Percentiles rank a stretch among this genome's conserved stretches.
Conservation (phyloP, 2,329 filamentous ascomycete genomes). For the Cordyceps tenuipes region DNA sequence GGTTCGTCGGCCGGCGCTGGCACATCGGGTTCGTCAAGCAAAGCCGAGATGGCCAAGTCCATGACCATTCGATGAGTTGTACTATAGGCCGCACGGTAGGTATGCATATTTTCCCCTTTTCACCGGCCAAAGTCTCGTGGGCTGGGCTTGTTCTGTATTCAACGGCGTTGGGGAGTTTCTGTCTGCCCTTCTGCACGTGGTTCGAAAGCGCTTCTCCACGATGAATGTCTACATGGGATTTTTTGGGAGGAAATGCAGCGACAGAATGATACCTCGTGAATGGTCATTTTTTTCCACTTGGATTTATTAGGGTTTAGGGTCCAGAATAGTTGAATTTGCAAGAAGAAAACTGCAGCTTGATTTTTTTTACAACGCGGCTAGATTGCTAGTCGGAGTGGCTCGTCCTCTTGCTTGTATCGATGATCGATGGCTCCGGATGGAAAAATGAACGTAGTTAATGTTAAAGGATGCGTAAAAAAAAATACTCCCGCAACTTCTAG, state of each 20-base stretch:
- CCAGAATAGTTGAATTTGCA: conserved; percentile 9
- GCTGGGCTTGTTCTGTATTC: conserved; percentile 33
- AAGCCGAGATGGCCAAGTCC: conserved; percentile 84
- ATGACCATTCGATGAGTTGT: conserved; percentile 77
- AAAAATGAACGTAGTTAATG: background rate
- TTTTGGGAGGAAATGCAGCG: conserved; percentile 17
- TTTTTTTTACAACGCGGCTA: background rate
- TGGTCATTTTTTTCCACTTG: conserved; percentile 7
- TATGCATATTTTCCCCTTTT: conserved; percentile 34
- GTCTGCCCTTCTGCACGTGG: conserved; percentile 36
- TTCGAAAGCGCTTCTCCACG: conserved; percentile 42
- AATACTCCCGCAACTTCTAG: too few species aligned
- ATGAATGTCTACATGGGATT: conserved; percentile 23
- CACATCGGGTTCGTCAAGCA: conserved; percentile 60
- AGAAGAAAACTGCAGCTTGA: conserved; percentile 2
- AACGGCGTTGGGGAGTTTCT: conserved; percentile 43
- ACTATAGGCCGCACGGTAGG: conserved; percentile 31
- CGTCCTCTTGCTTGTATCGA: background rate
- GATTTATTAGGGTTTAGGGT: conserved; percentile 10
- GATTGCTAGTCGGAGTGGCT: background rate
- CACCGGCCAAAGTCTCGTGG: conserved; percentile 26
- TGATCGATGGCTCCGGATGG: background rate
- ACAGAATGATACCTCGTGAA: conserved; percentile 6
- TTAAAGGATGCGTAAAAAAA: too few species aligned
- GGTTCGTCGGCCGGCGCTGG: conserved; percentile 59